Conservation (phyloP, 176 grass and related monocot species). For the Oryza glaberrima region DNA sequence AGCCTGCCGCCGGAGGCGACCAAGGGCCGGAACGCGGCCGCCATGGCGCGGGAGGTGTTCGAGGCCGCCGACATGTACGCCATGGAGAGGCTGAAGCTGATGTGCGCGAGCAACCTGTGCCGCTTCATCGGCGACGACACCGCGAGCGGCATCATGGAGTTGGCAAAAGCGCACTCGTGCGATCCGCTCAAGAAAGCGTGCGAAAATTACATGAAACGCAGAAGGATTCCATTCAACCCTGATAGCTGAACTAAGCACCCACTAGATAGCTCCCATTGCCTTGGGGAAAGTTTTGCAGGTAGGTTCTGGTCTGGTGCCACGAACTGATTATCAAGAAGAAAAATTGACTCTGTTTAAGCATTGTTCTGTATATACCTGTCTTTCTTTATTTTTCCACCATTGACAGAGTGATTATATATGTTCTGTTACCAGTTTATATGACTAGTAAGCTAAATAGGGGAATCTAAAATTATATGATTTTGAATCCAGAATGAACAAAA, state of each 20-base stretch:
- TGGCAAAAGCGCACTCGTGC: conserved; percentile 39
- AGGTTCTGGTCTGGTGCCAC: not conserved
- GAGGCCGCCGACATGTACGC: conserved; percentile 50
- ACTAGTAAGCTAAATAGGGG: not conserved
- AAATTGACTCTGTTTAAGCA: not conserved
- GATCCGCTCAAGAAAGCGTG: conserved; percentile 33
- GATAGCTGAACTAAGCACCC: too few species aligned
- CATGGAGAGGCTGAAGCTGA: conserved; percentile 42
- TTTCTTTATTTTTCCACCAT: too few species aligned
- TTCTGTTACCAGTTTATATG: not conserved
- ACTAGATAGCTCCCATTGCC: not conserved
- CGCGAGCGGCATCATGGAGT: conserved; percentile 12
- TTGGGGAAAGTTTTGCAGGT: not conserved
- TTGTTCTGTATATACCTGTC: not conserved
- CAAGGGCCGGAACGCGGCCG: not conserved
- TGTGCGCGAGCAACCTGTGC: conserved; percentile 38
- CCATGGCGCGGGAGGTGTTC: conserved; percentile 34
- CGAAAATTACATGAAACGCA: not conserved
- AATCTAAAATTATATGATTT: too few species aligned
- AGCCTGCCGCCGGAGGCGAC: conserved; percentile 1
- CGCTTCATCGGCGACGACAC: conserved; percentile 26
- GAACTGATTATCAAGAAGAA: not conserved
- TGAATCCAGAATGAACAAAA: too few species aligned
- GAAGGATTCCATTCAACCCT: not conserved
- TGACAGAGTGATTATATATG: too few species aligned